Percentiles rank a stretch among this genome's conserved stretches.
Evolutionary conservation across 768 basidiomycete genomes (phyloP).

Genomic region (Hypholoma sublateritium): DNA sequence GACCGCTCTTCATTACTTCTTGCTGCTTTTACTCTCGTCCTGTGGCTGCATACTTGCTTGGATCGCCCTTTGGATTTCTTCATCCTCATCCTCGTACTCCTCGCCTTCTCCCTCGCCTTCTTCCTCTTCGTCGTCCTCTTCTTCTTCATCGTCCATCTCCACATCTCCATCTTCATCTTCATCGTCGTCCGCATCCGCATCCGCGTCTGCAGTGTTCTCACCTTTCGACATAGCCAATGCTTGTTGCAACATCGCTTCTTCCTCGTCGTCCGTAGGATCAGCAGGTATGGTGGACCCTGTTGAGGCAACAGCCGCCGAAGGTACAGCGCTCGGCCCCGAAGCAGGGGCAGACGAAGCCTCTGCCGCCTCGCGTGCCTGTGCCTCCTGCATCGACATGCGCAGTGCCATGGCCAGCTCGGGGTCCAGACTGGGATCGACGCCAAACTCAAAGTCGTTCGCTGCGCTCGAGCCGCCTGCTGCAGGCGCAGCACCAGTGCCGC

Average conservation of each 20-base stretch:
- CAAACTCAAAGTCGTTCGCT: slow-evolving; percentile 72
- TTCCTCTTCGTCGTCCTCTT: slow-evolving; percentile 54
- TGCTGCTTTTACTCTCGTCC: slow-evolving; percentile 41
- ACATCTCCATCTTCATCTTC: slow-evolving; percentile 75
- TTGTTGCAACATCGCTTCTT: slow-evolving; percentile 72
- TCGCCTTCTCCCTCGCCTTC: slow-evolving; percentile 59
- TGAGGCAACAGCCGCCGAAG: slow-evolving; percentile 25
- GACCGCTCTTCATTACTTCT: slow-evolving; percentile 16
- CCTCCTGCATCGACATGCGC: slow-evolving; percentile 97
- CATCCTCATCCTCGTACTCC: slow-evolving; percentile 67
- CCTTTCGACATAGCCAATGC: slow-evolving; percentile 77
- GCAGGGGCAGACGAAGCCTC: slow-evolving; percentile 43
- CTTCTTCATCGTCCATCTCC: slow-evolving; percentile 53
- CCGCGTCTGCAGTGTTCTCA: slow-evolving; percentile 29
- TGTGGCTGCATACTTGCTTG: slow-evolving; percentile 88
- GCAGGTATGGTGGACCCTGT: slow-evolving; percentile 32
- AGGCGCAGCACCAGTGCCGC: slow-evolving; percentile 42
- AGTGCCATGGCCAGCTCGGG: slow-evolving; percentile 98
- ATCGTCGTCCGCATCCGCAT: slow-evolving; percentile 74
- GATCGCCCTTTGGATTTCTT: slow-evolving; percentile 87
- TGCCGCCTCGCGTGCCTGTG: slow-evolving; percentile 71
- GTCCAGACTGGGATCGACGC: slow-evolving; percentile 92
- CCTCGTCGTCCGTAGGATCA: slow-evolving; percentile 63
- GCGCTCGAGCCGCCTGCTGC: slow-evolving; percentile 45
- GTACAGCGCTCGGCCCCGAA: slow-evolving; percentile 29